Base-by-base conservation (phyloP, 306 rosid genomes). In the Vigna reflexopilosa region DNA sequence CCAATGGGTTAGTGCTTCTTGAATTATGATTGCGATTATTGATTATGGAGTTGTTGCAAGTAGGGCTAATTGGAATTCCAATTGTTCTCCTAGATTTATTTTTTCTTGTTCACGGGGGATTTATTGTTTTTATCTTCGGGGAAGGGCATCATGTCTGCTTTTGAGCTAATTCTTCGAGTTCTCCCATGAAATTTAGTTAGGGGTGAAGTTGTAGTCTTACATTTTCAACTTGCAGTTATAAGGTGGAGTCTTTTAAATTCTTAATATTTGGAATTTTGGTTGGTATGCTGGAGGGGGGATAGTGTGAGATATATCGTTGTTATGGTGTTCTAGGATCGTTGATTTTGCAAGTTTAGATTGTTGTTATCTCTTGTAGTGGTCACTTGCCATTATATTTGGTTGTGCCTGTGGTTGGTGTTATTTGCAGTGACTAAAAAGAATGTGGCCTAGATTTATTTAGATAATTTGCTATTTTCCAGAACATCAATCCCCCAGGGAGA, bases 1-100 rank as follows among this genome's bases (percentile, higher is more conserved):
- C 83, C 80, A 20, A 63, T 89, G 85, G 97, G 96, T 91, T 87
- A 88, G 96, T 80, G 45, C 17, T 58, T 48, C 17, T 30, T 11
- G 55, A 32, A 19, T 50, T 32, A 16, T 42, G 8, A 12, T 12
- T 67, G 10, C 4, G 16, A 38, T n/a, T 36, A 5, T 38, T 7
- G 32, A 64, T 36, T 9, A 14, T 1, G 28, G 4, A 36, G 22
- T 40, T 38, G 30, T 14, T 15, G 6, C 12, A 15, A 32, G 5
- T 15, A 32, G 7, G 67, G 3, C 24, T 32, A 30, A 56, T 54
- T 54, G 59, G 26, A 54, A 50, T 54, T 54, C 5, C 19, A 56
- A 24, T 57, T 10, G 36, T 7, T 57, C 3, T 1, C 8, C 13
- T 3, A 57, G 7, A 5, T 22, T 30, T 20, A 7, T 7, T 2